Percentiles rank a stretch among this genome's conserved stretches.
Evolutionary conservation across 768 basidiomycete species (phyloP).

Genomic region (Rhodocollybia butyracea): DNA sequence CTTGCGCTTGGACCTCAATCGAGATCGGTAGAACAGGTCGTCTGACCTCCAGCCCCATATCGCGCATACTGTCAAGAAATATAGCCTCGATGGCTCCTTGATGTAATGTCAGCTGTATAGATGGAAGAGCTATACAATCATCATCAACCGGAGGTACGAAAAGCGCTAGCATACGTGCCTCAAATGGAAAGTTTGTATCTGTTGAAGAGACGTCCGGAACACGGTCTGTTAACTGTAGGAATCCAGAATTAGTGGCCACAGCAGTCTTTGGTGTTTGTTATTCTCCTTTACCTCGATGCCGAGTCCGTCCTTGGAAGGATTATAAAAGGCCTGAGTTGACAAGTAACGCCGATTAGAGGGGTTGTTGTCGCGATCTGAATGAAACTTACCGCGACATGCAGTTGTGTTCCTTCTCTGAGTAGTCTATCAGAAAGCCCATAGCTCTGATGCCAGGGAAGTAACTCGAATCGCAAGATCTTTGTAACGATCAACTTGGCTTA

Average conservation of each 20-base stretch:
- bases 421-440: constrained; percentile 72
- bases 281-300: constrained; percentile 53
- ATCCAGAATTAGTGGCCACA: not conserved
- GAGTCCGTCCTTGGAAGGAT: constrained; percentile 55
- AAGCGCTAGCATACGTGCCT: constrained; percentile 42
- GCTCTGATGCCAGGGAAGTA: constrained; percentile 52
- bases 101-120: constrained; percentile 48
- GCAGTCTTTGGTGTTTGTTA: not conserved
- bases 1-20: constrained; percentile 40
- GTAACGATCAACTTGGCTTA: constrained; percentile 12
- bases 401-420: constrained; percentile 59
- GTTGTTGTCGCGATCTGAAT: not conserved
- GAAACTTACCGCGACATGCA: constrained; percentile 61
- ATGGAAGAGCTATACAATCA: not conserved
- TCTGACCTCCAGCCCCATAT: constrained; percentile 44
- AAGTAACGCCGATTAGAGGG: not conserved
- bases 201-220: constrained; percentile 59
- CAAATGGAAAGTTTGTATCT: constrained; percentile 68
- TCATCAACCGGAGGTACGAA: not conserved
- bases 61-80: constrained; percentile 53
- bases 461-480: not conserved
- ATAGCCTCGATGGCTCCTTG: constrained; percentile 63
- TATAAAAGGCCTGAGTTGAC: constrained; percentile 63
- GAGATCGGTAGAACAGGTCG: constrained; percentile 48
- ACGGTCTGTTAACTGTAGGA: constrained; percentile 55